A percentile compares a stretch with the other conserved stretches of the same genome.
Conservation (phyloP, 805 yeast species). For the Sugiyamaella chiloensis region DNA sequence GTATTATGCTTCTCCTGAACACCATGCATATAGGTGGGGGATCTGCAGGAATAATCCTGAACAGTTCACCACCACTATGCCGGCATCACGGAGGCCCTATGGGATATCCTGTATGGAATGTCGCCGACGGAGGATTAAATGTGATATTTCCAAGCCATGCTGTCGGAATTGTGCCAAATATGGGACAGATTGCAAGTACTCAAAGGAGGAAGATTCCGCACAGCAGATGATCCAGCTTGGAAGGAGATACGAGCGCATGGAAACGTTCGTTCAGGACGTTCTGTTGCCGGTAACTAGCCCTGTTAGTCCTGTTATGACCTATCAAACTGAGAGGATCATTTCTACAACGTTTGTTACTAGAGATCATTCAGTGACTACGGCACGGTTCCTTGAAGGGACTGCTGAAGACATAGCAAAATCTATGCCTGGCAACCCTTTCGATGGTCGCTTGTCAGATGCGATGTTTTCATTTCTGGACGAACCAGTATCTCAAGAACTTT, state of each 20-base stretch:
- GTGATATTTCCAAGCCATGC: conserved; percentile 5
- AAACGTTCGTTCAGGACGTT: background rate
- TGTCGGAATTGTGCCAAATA: conserved; percentile 8
- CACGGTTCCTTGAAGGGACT: background rate
- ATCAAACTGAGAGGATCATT: background rate
- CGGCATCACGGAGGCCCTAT: no score
- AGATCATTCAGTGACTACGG: background rate
- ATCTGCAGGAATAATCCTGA: no score
- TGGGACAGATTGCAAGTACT: conserved; percentile 5
- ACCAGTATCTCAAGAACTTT: background rate
- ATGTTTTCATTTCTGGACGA: conserved; percentile 5
- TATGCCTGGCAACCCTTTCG: conserved; percentile 8
- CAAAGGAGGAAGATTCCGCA: conserved; percentile 2
- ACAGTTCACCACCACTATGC: no score
- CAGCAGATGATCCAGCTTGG: background rate
- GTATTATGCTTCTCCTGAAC: no score
- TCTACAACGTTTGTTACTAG: background rate
- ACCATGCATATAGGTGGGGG: no score
- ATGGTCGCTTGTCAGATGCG: conserved; percentile 1
- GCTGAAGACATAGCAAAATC: background rate
- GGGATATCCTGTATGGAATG: conserved; percentile 12
- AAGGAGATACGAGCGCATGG: background rate
- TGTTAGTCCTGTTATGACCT: background rate
- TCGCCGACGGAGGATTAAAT: conserved; percentile 15
- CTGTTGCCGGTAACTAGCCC: background rate